Base-by-base conservation (phyloP, 345 rosid genomes). In the Corchorus capsularis region DNA sequence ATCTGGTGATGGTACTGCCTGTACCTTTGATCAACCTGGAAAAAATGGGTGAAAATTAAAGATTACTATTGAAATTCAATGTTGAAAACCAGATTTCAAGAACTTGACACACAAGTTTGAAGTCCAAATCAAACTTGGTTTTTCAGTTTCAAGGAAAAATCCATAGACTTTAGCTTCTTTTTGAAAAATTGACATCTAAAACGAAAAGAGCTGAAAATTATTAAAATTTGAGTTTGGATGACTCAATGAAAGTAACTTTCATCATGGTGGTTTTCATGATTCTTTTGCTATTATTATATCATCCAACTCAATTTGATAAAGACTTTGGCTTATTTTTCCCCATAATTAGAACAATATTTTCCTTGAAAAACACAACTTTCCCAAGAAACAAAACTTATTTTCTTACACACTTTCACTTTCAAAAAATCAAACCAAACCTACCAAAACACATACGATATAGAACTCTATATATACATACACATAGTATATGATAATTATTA, bases 21-120 rank as follows among this genome's bases (percentile, higher is more conserved):
- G 86, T 93, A 96, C 87, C 97, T 92, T 72, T 96, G 99, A 79
- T 96, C 98, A 87, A 93, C 99, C 99, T 96, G 74, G 61, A 56
- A 59, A 20, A 3, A 2, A 41, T 19, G 43, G 43, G 43, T 27
- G 27, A 27, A 27, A 27, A 27, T 27, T 27, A 39, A 39, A 39
- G 6, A 6, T 39, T 39, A 39, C 43, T 6, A 39, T 39, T 39
- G 54, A 66, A 75, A 63, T 50, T 63, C 61, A 35, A 72, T 39
- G 1, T 3, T 56, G 14, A 22, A 4, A 22, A 6, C 15, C 47
- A 8, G 35, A 71, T 37, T 17, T 17, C 27, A 17, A 54, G 34
- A 56, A 52, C 12, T n/a, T 57, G 41, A 34, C 6, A 20, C 20
- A 43, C 37, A 37, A 19, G 41, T 72, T 41, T 22, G 50, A 49